A percentile compares a stretch with the other conserved stretches of the same genome.
Conservation (phyloP, 371 early-diverging fungal genomes). For the Lichtheimia corymbifera region DNA sequence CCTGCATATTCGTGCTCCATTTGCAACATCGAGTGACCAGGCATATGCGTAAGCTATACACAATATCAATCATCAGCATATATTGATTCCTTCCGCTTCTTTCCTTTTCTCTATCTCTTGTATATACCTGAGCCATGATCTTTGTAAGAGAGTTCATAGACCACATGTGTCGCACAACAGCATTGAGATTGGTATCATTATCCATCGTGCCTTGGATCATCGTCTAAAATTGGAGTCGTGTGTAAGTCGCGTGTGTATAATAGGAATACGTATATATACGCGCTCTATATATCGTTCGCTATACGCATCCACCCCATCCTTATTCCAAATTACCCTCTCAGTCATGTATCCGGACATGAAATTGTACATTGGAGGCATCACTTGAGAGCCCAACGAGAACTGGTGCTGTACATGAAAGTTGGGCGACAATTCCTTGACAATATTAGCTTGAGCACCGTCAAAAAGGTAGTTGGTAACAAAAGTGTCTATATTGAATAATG, state of each 20-base stretch:
- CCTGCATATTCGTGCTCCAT: constrained; percentile 92
- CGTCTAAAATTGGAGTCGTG: constrained; percentile 27
- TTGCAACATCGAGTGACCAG: constrained; percentile 89
- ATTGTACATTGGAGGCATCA: constrained; percentile 86
- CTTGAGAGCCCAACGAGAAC: constrained; percentile 85
- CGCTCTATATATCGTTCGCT: not conserved
- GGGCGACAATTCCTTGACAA: constrained; percentile 86
- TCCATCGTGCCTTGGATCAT: constrained; percentile 92
- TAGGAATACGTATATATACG: not conserved
- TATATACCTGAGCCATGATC: constrained; percentile 75
- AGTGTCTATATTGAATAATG: constrained; percentile 53
- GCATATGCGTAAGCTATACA: constrained; percentile 59
- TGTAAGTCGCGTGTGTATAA: too few relatives aligned
- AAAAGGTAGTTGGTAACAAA: constrained; percentile 84
- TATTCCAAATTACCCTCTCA: constrained; percentile 36
- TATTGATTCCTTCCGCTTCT: not conserved
- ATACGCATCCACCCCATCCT: not conserved
- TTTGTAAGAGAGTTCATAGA: constrained; percentile 59
- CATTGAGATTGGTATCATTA: constrained; percentile 68
- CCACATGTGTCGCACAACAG: constrained; percentile 52
- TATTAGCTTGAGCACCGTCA: constrained; percentile 94
- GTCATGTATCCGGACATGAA: constrained; percentile 81
- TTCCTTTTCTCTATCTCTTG: not conserved
- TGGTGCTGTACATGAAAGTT: constrained; percentile 95
- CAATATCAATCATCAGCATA: not conserved